These are phyloP conservation scores for Venturia oleaginea DNA, from an alignment of 2,329 filamentous ascomycete genomes.

Conservation along the genomic window DNA sequence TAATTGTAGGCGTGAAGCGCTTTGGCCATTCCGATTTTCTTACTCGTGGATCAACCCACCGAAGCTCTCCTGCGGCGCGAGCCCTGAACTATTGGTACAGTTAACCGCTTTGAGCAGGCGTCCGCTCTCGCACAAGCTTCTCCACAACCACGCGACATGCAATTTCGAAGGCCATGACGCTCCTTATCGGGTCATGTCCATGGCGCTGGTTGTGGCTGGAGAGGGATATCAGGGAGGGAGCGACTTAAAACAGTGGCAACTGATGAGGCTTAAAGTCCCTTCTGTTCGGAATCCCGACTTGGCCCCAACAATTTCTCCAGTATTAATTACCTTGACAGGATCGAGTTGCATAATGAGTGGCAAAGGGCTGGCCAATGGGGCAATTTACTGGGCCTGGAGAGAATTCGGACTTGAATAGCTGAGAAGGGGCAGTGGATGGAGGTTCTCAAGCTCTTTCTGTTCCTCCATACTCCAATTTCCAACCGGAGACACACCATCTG, in stretches of 20 bases:
- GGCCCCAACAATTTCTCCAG: background rate
- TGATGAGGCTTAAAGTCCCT: background rate
- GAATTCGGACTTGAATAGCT: background rate
- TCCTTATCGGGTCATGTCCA: background rate
- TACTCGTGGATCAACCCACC: conserved; percentile 2
- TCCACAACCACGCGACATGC: conserved; percentile 7
- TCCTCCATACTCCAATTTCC: conserved; percentile 1
- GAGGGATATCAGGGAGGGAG: background rate
- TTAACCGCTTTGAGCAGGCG: conserved; percentile 6
- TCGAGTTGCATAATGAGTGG: background rate
- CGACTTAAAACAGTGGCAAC: background rate
- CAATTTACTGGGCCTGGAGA: background rate
- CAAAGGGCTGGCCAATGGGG: background rate
- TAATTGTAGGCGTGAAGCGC: conserved; percentile 4
- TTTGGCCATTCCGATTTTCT: conserved; percentile 1
- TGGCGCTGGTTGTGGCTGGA: background rate
- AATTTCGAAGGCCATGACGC: conserved; percentile 5
- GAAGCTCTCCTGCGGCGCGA: conserved; percentile 1
- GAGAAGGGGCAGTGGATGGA: background rate
- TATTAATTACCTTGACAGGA: background rate
- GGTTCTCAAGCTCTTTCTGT: background rate
- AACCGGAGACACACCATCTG: background rate
- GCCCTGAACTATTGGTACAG: background rate
- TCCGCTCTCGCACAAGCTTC: conserved; percentile 7
- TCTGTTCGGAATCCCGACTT: background rate